Evolutionary conservation across 1,284 basidiomycete genomes (phyloP), one percentile per base, ranked within the genome.

Genomic region (Blastosporella zonata): DNA sequence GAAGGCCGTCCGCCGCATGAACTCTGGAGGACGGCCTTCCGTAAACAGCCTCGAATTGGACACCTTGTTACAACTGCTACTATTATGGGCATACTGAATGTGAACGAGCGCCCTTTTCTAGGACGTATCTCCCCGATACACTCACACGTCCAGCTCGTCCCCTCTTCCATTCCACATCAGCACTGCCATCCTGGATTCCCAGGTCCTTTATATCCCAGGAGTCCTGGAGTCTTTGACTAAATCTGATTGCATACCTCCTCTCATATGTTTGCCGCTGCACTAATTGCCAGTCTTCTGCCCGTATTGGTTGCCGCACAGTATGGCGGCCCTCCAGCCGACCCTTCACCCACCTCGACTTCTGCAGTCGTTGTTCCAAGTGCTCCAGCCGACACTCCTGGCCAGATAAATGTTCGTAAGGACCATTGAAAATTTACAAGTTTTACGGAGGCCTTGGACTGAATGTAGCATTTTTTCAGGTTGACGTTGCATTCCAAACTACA

Each of bases 291-390:
- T 44, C 52, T 67, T 34, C 59, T 75, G 38, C 69, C 74, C 40
- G 57, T 62, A 36, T 55, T 74, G 17, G 72, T 62, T 38, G 56
- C 59, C 47, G 71, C 67, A 8, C 78, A 79, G 57, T 68, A 66
- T 49, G 69, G 65, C 34, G 51, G 62, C 23, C 52, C 62, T n/a
- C n/a, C n/a, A n/a, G n/a, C n/a, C 1, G 50, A 57, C 28, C 50
- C 63, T 5, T 37, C 57, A 6, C 49, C 66, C 10, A 51, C 64
- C 2, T 31, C 68, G 3, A 49, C 61, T 2, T 41, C 62, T 8
- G 47, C 65, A 10, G 60, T 60, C 8, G 55, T 68, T 10, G 68
- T 66, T 6, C 71, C 77, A 4, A 69, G 73, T 28, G 75, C 75
- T 1, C 75, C 77, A 23, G 47, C 77, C 4, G 60, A 68, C 54